These are phyloP conservation scores for Pseudogymnoascus sp. DNA, from an alignment of 2,329 filamentous ascomycete species.

Conservation along the genomic window DNA sequence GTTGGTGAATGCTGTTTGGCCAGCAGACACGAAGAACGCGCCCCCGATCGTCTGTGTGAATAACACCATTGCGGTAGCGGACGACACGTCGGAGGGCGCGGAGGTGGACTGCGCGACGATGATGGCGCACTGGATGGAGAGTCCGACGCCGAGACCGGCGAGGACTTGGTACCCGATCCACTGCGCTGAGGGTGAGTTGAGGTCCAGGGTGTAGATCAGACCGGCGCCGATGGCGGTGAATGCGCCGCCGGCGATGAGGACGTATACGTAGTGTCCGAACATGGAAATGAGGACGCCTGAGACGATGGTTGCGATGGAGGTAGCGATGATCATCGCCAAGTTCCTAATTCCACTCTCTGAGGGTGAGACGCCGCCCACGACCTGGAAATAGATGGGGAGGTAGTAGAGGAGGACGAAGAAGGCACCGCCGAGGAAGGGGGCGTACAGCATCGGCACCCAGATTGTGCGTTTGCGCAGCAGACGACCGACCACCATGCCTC, in stretches of 20 bases:
- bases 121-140: constrained; percentile 40
- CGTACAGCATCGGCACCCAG: constrained; percentile 31
- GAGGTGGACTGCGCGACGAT: constrained; percentile 31
- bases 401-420: constrained; percentile 14
- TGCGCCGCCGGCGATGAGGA: constrained; percentile 25
- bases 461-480: constrained; percentile 14
- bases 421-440: background rate
- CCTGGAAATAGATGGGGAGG: constrained; percentile 23
- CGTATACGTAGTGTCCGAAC: constrained; percentile 30
- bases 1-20: constrained; percentile 40
- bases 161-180: constrained; percentile 54
- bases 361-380: constrained; percentile 15
- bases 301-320: constrained; percentile 28
- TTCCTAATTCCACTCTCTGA: constrained; percentile 18
- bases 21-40: constrained; percentile 41
- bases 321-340: constrained; percentile 18
- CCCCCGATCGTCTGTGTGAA: constrained; percentile 44
- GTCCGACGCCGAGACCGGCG: constrained; percentile 46
- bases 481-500: background rate
- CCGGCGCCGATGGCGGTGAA: constrained; percentile 36
- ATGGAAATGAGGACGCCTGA: constrained; percentile 27
- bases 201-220: constrained; percentile 44
- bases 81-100: constrained; percentile 34
- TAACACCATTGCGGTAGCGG: constrained; percentile 38
- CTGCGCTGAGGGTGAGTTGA: constrained; percentile 35